phyloP scores from a whole-genome alignment of 2,329 filamentous ascomycete species.

The Periconia digitata region DNA sequence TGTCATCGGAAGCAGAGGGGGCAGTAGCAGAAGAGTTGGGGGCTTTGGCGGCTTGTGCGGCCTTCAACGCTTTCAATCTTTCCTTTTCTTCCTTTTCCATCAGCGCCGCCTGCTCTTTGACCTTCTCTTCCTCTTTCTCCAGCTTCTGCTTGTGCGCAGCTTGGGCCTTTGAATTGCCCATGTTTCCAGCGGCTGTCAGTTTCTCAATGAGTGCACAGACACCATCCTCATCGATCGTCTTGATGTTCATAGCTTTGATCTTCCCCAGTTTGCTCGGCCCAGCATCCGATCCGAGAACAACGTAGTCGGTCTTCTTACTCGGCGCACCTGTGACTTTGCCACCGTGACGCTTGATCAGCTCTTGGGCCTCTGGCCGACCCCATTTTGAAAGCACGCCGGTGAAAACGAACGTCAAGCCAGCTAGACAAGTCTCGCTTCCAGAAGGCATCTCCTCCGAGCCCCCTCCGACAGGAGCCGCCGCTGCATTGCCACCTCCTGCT shows the following conservation, averaged over 20 bases:
- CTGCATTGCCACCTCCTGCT: conserved; percentile 58
- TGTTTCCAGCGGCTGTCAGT: conserved; percentile 74
- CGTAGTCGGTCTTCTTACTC: conserved; percentile 91
- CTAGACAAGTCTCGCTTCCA: conserved; percentile 85
- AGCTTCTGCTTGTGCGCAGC: conserved; percentile 84
- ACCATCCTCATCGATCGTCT: conserved; percentile 92
- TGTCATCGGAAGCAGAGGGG: conserved; percentile 23
- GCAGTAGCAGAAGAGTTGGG: conserved; percentile 37
- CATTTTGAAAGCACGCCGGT: conserved; percentile 83
- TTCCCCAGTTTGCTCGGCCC: conserved; percentile 91
- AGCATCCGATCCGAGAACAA: conserved; percentile 87
- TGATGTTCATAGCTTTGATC: conserved; percentile 77
- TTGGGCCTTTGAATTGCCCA: conserved; percentile 80
- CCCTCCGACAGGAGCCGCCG: conserved; percentile 64
- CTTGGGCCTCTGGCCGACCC: conserved; percentile 80
- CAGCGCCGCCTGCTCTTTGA: conserved; percentile 76
- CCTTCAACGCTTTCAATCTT: conserved; percentile 58
- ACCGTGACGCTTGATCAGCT: conserved; percentile 87
- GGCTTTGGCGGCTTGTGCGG: conserved; percentile 34
- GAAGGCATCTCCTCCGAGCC: conserved; percentile 69
- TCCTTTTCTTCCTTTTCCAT: conserved; percentile 87
- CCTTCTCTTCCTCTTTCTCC: conserved; percentile 79
- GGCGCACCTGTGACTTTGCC: conserved; percentile 85
- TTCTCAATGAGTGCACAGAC: conserved; percentile 81
- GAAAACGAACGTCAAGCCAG: conserved; percentile 90